These are phyloP conservation scores for Dendrobium catenatum DNA, from an alignment of 106 monocot species.

Conservation along the genomic window DNA sequence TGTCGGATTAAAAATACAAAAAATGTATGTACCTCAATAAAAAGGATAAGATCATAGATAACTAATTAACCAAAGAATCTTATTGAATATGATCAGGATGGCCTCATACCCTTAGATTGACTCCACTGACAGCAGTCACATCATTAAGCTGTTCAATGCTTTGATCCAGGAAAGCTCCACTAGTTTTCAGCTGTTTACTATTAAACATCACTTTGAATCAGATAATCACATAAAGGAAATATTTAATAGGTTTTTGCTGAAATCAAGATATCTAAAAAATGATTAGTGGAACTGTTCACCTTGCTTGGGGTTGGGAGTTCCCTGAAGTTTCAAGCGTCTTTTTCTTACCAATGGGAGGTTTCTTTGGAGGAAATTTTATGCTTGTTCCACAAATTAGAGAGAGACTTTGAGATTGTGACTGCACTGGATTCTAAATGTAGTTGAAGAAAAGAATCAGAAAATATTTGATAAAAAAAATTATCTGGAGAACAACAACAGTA, in stretches of 20 bases:
- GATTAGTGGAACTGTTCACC: slow-evolving; percentile 14
- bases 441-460: background rate
- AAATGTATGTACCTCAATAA: background rate
- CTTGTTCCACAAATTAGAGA: background rate
- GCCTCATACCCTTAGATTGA: slow-evolving; percentile 57
- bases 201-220: background rate
- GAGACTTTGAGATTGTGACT: background rate
- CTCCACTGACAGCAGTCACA: slow-evolving; percentile 76
- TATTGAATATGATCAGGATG: background rate
- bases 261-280: background rate
- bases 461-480: background rate
- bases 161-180: slow-evolving; percentile 48
- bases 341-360: slow-evolving; percentile 30
- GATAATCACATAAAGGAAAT: background rate
- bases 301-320: slow-evolving; percentile 32
- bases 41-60: background rate
- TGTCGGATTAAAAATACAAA: no score
- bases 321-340: slow-evolving; percentile 39
- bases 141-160: slow-evolving; percentile 85
- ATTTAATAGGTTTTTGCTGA: background rate
- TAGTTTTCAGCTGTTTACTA: slow-evolving; percentile 76
- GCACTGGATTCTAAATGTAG: background rate
- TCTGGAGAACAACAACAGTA: no score
- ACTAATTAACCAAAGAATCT: no score
- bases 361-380: no score